Evolutionary conservation across 2,329 filamentous ascomycete genomes (phyloP), one percentile per base, ranked within the genome.

Genomic region (Neocucurbitaria cava): DNA sequence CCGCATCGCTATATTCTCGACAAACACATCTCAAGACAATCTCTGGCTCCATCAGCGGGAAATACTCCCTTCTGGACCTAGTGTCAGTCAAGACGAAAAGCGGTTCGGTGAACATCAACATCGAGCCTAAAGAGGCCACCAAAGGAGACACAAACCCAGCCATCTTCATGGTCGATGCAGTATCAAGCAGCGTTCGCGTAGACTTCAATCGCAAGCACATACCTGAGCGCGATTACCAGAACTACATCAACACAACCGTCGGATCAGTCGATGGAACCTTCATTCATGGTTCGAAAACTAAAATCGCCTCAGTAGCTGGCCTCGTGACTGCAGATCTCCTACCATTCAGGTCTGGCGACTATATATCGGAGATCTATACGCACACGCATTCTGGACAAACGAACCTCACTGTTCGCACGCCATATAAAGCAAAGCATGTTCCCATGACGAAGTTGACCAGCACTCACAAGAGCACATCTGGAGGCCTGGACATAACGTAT

Each of bases 151-250:
- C 73, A 0, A 46, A 58, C 8, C 66, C 77, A 1, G 79, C 79
- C 1, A 56, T 74, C 11, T 78, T 80, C 62, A 54, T 50, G 8
- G 71, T 73, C 2, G 61, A 62, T 11, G 70, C 78, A 1, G 56
- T 65, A 1, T 75, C 73, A 1, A 78, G 78, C 6, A 76, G 71
- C 42, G 72, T 80, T 38, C 65, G 72, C 11, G 68, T 71, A 4
- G 63, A 72, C 36, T 75, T 77, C 30, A 70, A 68, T 44, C 64
- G 67, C 49, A 71, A 71, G 46, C 57, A 57, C 3, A 74, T 77
- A 5, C 77, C 78, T 1, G 65, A 74, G 9, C 76, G 79, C 31
- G 74, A 79, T 48, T 81, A 79, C 54, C 66, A 72, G 18, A 75
- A 74, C 15, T 68, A 65, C 17, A 62, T 80, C 53, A 70, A 75